phyloP scores from a whole-genome alignment of 129 eudicot species.

The Chrysanthemum makinoi region DNA sequence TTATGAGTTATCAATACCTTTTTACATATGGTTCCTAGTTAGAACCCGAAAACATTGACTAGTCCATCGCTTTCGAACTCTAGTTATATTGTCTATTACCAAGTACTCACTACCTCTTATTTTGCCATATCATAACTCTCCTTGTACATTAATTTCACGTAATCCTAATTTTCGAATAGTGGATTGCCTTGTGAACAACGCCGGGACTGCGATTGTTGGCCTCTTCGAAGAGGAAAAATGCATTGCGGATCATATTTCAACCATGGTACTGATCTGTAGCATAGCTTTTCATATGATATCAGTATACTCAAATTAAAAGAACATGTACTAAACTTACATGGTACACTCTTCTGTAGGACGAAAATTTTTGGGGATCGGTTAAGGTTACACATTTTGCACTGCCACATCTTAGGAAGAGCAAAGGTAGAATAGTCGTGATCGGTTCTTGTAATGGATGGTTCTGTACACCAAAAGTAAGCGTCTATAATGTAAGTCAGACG shows the following conservation, averaged over 20 bases:
- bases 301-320: neutral
- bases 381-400: conserved; percentile 52
- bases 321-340: neutral
- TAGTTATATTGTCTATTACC: too few relatives aligned
- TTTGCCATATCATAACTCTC: too few relatives aligned
- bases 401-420: conserved; percentile 58
- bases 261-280: conserved; percentile 43
- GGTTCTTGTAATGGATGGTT: conserved; percentile 61
- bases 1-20: too few relatives aligned
- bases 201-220: conserved; percentile 36
- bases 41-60: too few relatives aligned
- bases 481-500: conserved; percentile 46
- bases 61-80: too few relatives aligned
- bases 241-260: conserved; percentile 37
- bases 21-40: too few relatives aligned
- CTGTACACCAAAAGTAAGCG: conserved; percentile 43
- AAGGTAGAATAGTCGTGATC: conserved; percentile 52
- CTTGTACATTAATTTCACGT: neutral
- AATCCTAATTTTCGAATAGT: conserved; percentile 29
- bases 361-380: conserved; percentile 78
- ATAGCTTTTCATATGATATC: neutral
- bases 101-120: too few relatives aligned
- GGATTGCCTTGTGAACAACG: conserved; percentile 76
- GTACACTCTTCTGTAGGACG: conserved; percentile 33
- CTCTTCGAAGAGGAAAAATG: conserved; percentile 49